A percentile compares a stretch with the other conserved stretches of the same genome.
Conservation (phyloP, 805 yeast genomes). For the Wickerhamomyces chaumierensis region DNA sequence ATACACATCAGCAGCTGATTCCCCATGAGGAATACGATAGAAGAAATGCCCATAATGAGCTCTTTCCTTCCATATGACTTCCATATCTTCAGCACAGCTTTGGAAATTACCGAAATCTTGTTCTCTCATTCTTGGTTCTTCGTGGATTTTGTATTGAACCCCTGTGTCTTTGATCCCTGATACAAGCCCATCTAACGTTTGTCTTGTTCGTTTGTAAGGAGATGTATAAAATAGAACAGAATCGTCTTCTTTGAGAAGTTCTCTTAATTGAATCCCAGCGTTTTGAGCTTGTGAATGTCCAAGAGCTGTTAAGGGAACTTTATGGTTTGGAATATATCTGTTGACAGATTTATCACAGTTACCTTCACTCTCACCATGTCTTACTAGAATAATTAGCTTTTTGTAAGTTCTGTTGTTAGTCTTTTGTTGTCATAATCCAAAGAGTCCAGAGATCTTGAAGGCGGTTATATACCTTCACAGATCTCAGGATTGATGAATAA, state of each 20-base stretch:
- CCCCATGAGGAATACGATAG: constrained; percentile 87
- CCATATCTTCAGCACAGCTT: constrained; percentile 65
- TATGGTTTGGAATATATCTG: constrained; percentile 68
- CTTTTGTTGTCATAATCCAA: background rate
- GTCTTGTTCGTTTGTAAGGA: constrained; percentile 76
- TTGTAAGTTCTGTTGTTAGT: background rate
- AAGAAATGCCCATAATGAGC: constrained; percentile 84
- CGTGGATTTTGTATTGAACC: constrained; percentile 48
- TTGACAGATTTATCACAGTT: constrained; percentile 79
- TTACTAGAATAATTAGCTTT: constrained; percentile 61
- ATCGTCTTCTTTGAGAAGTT: constrained; percentile 35
- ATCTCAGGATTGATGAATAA: no score
- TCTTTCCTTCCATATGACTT: constrained; percentile 69
- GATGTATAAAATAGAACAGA: constrained; percentile 72
- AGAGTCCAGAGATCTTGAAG: no score
- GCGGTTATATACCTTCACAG: no score
- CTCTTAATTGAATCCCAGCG: constrained; percentile 46
- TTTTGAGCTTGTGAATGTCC: constrained; percentile 57
- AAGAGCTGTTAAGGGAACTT: constrained; percentile 55
- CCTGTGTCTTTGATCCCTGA: constrained; percentile 35
- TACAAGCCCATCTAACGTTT: constrained; percentile 65
- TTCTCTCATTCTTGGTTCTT: constrained; percentile 87
- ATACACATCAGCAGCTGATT: constrained; percentile 91
- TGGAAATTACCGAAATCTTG: constrained; percentile 95
- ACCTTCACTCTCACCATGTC: constrained; percentile 93